Evolutionary conservation across 1,284 basidiomycete species (phyloP).

Genomic region (Megacollybia platyphylla): DNA sequence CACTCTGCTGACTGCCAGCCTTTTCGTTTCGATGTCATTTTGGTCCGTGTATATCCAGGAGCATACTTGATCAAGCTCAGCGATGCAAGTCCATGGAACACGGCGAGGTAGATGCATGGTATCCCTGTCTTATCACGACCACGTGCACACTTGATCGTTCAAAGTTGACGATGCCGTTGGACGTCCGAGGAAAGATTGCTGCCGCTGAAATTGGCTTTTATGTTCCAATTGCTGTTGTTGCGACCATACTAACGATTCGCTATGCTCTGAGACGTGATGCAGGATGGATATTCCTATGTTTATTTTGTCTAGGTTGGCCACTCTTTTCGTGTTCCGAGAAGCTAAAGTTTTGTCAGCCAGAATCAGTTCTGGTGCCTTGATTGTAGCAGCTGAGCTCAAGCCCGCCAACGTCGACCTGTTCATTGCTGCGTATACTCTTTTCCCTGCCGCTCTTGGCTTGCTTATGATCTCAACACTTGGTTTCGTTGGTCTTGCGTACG

Average conservation of each 20-base stretch:
- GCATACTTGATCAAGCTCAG: conserved; percentile 75
- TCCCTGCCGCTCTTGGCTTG: conserved; percentile 38
- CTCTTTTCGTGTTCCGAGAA: background rate
- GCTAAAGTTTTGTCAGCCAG: conserved; percentile 25
- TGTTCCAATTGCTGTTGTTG: conserved; percentile 32
- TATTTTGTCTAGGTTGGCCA: conserved; percentile 34
- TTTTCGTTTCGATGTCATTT: conserved; percentile 40
- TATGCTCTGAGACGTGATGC: conserved; percentile 42
- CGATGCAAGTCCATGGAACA: conserved; percentile 69
- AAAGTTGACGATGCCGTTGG: conserved; percentile 13
- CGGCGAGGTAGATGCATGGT: conserved; percentile 69
- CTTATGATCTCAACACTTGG: conserved; percentile 44
- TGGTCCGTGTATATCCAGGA: conserved; percentile 69
- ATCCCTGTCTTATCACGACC: background rate
- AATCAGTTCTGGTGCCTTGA: conserved; percentile 39
- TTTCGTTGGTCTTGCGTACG: conserved; percentile 49
- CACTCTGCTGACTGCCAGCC: conserved; percentile 61
- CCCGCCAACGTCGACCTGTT: conserved; percentile 27
- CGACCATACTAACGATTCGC: conserved; percentile 28
- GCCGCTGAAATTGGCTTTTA: conserved; percentile 44
- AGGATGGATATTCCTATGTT: conserved; percentile 48
- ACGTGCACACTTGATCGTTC: no score
- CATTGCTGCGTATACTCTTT: conserved; percentile 39
- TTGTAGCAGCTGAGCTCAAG: conserved; percentile 35
- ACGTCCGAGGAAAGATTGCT: conserved; percentile 39